These are phyloP conservation scores for Kickxella alabastrina DNA, from an alignment of 192 early-diverging fungal genomes.

Conservation along the genomic window DNA sequence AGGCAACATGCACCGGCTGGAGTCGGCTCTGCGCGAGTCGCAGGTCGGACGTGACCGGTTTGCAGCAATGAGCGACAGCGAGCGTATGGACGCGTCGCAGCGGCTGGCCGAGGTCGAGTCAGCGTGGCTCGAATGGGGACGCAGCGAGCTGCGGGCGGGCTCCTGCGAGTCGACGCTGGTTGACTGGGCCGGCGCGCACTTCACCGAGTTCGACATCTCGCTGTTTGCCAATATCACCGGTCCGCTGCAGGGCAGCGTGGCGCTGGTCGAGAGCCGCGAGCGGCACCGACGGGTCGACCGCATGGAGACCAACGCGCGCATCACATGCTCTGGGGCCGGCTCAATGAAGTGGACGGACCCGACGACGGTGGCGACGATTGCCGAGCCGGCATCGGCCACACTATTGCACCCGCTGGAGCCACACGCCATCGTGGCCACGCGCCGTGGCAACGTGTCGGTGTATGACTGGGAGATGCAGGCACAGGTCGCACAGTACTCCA, in stretches of 20 bases:
- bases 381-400: constrained; percentile 13
- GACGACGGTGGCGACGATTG: constrained; percentile 13
- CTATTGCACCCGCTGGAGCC: constrained; percentile 84
- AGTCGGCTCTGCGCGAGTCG: background rate
- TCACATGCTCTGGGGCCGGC: constrained; percentile 16
- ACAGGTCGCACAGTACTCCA: constrained; percentile 34
- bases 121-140: constrained; percentile 45
- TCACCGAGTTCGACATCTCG: constrained; percentile 48
- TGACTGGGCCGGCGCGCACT: constrained; percentile 51
- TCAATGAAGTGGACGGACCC: constrained; percentile 41
- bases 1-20: constrained; percentile 8
- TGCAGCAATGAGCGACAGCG: constrained; percentile 9
- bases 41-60: constrained; percentile 14
- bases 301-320: constrained; percentile 27
- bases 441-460: constrained; percentile 54
- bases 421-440: constrained; percentile 75
- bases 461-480: constrained; percentile 47
- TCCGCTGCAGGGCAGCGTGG: constrained; percentile 36
- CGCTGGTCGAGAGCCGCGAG: constrained; percentile 46
- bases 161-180: constrained; percentile 34
- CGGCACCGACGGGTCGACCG: constrained; percentile 23
- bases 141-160: constrained; percentile 34
- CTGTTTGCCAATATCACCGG: constrained; percentile 47
- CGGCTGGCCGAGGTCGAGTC: constrained; percentile 17
- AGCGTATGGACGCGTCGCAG: constrained; percentile 8